Evolutionary conservation across 257 asterid species (phyloP), one percentile per base, ranked within the genome.

Genomic region (Solanum pimpinellifolium): DNA sequence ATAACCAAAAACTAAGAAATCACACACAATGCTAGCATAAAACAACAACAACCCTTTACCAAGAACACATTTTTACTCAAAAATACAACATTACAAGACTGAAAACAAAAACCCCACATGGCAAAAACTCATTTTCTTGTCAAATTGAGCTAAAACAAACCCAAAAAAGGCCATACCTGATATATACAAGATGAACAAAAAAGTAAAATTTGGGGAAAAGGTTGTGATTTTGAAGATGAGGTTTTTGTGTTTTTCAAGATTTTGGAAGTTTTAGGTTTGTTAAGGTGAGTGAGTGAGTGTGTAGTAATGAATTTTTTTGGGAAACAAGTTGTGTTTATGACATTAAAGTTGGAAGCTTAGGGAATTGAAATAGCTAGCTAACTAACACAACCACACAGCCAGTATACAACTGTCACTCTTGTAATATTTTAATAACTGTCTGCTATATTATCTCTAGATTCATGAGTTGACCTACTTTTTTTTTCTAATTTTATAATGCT

Each of bases 401-500:
- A 85, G 83, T 81, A 25, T 83, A 86, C 87, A 86, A 76, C 91
- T 89, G 88, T 89, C 87, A 33, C 83, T 27, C 44, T 59, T 39
- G 33, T 74, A 83, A 70, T 75, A 87, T 39, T 21, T 74, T 74
- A 88, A 74, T 88, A 86, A 88, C 91, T 86, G 89, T 86, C 82
- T 86, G 42, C 65, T 69, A 47, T 69, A 33, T 0, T 2, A 52
- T 75, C 83, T 75, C 83, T 47, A 31, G 88, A 83, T 81, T 86
- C 89, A 66, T 74, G 10, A 76, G 90, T 87, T 89, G 91, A 89
- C 91, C 90, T 87, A 77, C 60, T 25, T 27, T 2, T 25, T 46
- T 46, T 78, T 15, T 15, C 25, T 46, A 14, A 25, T 18, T 5
- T 27, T 46, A 74, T 39, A 39, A 37, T 46, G 42, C 16, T 9